These are phyloP conservation scores for Rosa rugosa DNA, from an alignment of 306 rosid species.

Conservation along the genomic window DNA sequence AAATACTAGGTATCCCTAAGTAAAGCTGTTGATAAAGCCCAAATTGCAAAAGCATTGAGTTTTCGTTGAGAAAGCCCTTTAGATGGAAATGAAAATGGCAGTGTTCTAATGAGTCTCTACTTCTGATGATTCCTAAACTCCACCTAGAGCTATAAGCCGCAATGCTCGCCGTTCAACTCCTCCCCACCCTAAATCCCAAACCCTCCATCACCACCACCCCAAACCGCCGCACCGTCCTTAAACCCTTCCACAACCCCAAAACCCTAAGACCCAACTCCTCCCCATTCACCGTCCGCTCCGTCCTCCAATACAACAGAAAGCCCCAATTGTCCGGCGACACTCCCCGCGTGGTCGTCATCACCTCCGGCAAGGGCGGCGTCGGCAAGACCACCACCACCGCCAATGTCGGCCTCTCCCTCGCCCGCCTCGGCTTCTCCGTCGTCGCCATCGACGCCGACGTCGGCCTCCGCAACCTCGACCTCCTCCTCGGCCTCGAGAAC, in stretches of 20 bases:
- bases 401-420: constrained; percentile 89
- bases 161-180: constrained; percentile 54
- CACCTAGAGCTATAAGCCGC: neutral
- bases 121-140: neutral
- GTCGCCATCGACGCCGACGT: constrained; percentile 97
- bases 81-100: no score
- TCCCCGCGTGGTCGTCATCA: constrained; percentile 88
- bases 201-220: constrained; percentile 23
- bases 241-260: constrained; percentile 30
- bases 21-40: no score
- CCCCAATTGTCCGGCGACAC: constrained; percentile 88
- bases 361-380: constrained; percentile 94
- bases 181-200: constrained; percentile 30
- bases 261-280: constrained; percentile 31
- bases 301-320: constrained; percentile 90
- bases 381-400: constrained; percentile 96
- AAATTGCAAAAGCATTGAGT: no score
- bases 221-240: constrained; percentile 24
- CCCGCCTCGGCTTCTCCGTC: constrained; percentile 90
- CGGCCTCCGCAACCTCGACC: constrained; percentile 97
- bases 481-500: constrained; percentile 89
- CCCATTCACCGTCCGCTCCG: constrained; percentile 26
- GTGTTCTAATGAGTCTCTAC: no score
- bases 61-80: no score
- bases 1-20: no score